phyloP scores from a whole-genome alignment of 2,329 filamentous ascomycete species.

The Zymoseptoria crescenta region DNA sequence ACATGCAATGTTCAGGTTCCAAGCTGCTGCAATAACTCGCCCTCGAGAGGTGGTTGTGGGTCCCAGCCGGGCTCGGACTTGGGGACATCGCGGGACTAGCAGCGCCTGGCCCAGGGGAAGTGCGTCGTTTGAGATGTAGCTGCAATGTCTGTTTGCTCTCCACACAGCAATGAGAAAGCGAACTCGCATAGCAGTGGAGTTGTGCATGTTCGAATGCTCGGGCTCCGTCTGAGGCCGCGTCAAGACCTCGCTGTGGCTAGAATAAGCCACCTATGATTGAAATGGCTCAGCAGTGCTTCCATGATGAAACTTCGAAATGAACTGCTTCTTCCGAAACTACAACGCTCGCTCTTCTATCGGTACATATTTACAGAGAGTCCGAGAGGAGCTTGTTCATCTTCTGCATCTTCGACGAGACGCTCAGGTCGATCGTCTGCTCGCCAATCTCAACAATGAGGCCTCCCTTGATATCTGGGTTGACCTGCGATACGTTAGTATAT shows the following conservation, averaged over 20 bases:
- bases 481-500: slow-evolving; percentile 41
- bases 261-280: background rate
- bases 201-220: background rate
- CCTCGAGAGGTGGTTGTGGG: background rate
- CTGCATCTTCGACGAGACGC: slow-evolving; percentile 86
- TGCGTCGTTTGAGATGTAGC: background rate
- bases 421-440: slow-evolving; percentile 96
- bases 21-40: background rate
- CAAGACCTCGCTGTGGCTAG: background rate
- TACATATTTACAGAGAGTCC: slow-evolving; percentile 78
- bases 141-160: background rate
- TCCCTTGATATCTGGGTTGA: slow-evolving; percentile 90
- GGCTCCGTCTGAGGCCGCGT: background rate
- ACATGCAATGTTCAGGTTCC: background rate
- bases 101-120: background rate
- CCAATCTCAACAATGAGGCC: slow-evolving; percentile 93
- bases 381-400: slow-evolving; percentile 99
- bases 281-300: background rate
- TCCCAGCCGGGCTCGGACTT: background rate
- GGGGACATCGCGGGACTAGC: background rate
- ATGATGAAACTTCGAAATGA: slow-evolving; percentile 1
- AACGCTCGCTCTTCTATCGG: slow-evolving; percentile 7
- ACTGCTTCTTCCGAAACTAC: slow-evolving; percentile 12
- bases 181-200: background rate
- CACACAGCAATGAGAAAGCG: background rate